A percentile compares a stretch with the other conserved stretches of the same genome.
These are phyloP conservation scores for Komagataella kurtzmanii DNA, from an alignment of 805 yeast genomes.

Conservation along the genomic window DNA sequence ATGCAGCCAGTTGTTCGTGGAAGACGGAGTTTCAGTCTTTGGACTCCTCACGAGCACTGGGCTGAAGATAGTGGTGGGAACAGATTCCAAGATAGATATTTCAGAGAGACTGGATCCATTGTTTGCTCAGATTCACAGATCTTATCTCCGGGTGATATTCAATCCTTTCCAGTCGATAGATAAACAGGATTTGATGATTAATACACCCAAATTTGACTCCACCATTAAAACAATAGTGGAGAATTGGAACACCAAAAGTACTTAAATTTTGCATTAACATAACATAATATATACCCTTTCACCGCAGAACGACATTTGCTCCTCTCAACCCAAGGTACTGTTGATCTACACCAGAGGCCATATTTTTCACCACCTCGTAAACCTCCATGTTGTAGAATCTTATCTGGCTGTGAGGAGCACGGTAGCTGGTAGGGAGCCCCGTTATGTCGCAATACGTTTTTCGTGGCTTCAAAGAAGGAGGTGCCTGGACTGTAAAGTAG, in stretches of 20 bases:
- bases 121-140: slow-evolving; percentile 33
- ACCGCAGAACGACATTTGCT: slow-evolving; percentile 62
- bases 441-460: slow-evolving; percentile 90
- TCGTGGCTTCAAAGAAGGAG: slow-evolving; percentile 73
- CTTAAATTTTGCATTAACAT: slow-evolving; percentile 1
- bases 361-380: slow-evolving; percentile 57
- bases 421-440: slow-evolving; percentile 71
- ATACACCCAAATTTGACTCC: slow-evolving; percentile 15
- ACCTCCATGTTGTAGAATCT: slow-evolving; percentile 78
- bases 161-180: slow-evolving; percentile 43
- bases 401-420: slow-evolving; percentile 59
- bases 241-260: slow-evolving; percentile 9
- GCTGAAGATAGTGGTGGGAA: slow-evolving; percentile 49
- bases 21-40: slow-evolving; percentile 54
- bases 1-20: slow-evolving; percentile 41
- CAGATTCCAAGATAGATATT: slow-evolving; percentile 18
- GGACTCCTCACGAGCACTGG: slow-evolving; percentile 63
- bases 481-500: slow-evolving; percentile 62
- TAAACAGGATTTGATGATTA: slow-evolving; percentile 15
- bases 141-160: slow-evolving; percentile 41
- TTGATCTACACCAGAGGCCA: slow-evolving; percentile 89
- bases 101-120: slow-evolving; percentile 11
- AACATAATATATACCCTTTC: background rate
- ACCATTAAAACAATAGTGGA: slow-evolving; percentile 12
- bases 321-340: slow-evolving; percentile 79